Conservation (phyloP, 805 yeast genomes). For the Brettanomyces bruxellensis region DNA sequence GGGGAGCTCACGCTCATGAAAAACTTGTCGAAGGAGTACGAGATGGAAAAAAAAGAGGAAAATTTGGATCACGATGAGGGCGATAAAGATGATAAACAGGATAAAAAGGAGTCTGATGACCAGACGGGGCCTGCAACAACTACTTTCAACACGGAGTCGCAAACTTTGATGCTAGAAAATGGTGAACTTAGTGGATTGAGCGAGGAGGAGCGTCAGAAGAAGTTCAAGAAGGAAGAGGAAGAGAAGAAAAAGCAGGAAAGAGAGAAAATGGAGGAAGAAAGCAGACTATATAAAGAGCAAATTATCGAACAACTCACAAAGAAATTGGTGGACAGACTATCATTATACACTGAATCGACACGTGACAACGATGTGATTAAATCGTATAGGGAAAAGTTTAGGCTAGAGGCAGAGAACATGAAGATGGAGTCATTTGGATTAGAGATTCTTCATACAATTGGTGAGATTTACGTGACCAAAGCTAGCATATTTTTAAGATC, state of each 20-base stretch:
- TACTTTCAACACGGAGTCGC: too few species aligned
- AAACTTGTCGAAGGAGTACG: constrained; percentile 50
- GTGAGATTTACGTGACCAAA: constrained; percentile 65
- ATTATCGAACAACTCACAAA: constrained; percentile 40
- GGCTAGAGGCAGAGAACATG: constrained; percentile 63
- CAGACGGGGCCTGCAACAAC: constrained; percentile 4
- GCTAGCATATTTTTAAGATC: constrained; percentile 69
- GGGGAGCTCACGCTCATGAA: constrained; percentile 67
- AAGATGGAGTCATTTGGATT: constrained; percentile 95
- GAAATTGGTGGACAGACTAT: constrained; percentile 40
- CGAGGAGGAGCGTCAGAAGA: constrained; percentile 22
- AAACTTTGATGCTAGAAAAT: constrained; percentile 16
- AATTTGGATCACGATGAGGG: constrained; percentile 28
- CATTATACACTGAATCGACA: constrained; percentile 44
- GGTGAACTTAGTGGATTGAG: constrained; percentile 13
- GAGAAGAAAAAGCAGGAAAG: constrained; percentile 41
- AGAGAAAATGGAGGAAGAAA: constrained; percentile 68
- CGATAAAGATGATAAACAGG: constrained; percentile 34
- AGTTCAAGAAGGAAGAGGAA: constrained; percentile 21
- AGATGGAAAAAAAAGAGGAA: constrained; percentile 26
- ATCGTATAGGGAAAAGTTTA: constrained; percentile 44
- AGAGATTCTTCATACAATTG: constrained; percentile 77
- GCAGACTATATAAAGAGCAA: constrained; percentile 48
- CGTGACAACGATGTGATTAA: constrained; percentile 51
- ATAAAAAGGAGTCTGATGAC: constrained; percentile 18